Evolutionary conservation across 306 rosid genomes (phyloP), one percentile per base, ranked within the genome.

Genomic region (Quercus ilex): DNA sequence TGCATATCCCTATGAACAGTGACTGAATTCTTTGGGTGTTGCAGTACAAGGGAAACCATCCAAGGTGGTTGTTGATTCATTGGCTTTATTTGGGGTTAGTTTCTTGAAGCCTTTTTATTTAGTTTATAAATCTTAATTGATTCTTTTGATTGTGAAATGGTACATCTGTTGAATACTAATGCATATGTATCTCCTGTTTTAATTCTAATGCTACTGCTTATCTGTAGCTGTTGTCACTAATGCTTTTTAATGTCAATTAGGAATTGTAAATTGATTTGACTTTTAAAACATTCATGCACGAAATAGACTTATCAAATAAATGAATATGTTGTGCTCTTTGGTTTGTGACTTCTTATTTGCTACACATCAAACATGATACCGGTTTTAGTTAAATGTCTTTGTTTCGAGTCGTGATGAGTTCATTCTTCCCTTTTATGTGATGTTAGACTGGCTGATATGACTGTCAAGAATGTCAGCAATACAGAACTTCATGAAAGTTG

Each of bases 31-130:
- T 79, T 65, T 69, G 83, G 68, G 74, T 82, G 23, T 91, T 90
- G 89, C 97, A 95, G 99, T 87, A 65, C 93, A 89, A 84, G 99
- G 98, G 83, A 95, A 91, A 77, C 98, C 98, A 46, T 95, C 99
- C 25, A 90, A 92, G 89, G 86, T 89, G 17, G 76, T 92, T 80
- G 99, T 95, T 82, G 98, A 92, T 86, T 90, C 96, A 41, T 91
- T 92, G 91, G 99, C 99, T 84, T 82, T 92, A 84, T 95, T 95
- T 85, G 99, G 97, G 99, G 99, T 95, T 77, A 90, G 88, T 81
- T 89, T 91, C 89, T 81, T 75, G 33, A 52, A 25, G 49, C 78
- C 84, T 76, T 28, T 76, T 81, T 71, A 73, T 78, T 83, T 76
- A 25, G 28, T 78, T 79, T 75, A 25, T 80, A 60, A 76, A 51